Evolutionary conservation across 306 rosid species (phyloP).

Genomic region (Castanea crenata): DNA sequence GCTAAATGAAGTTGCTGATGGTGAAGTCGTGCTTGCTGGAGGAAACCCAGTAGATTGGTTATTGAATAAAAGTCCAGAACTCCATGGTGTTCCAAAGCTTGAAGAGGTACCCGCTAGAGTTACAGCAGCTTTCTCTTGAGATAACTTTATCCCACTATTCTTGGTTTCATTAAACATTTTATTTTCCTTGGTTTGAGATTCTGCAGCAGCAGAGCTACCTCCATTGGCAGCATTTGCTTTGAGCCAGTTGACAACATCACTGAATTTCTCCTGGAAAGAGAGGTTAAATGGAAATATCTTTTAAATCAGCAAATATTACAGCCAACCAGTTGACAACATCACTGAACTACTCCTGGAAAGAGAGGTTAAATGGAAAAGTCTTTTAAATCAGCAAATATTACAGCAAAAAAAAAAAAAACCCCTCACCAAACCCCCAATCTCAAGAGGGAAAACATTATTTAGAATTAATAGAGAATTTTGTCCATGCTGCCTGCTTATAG

Average conservation of each 20-base stretch:
- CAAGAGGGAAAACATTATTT: neutral
- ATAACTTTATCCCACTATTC: constrained; percentile 38
- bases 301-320: constrained; percentile 5
- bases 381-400: constrained; percentile 9
- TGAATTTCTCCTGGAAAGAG: constrained; percentile 74
- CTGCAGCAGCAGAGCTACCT: constrained; percentile 40
- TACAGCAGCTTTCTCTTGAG: constrained; percentile 47
- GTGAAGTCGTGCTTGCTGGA: neutral
- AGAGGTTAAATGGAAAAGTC: constrained; percentile 7
- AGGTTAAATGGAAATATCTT: constrained; percentile 11
- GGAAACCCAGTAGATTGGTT: constrained; percentile 27
- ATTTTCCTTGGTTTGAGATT: constrained; percentile 42
- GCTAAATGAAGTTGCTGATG: neutral
- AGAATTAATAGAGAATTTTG: neutral
- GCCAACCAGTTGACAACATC: constrained; percentile 44
- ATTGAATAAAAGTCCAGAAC: constrained; percentile 49
- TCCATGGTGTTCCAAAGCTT: constrained; percentile 49
- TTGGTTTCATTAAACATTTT: constrained; percentile 41
- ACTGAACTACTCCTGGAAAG: constrained; percentile 78
- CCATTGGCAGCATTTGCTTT: constrained; percentile 64
- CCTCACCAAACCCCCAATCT: neutral
- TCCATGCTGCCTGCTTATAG: neutral
- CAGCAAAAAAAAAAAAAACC: neutral
- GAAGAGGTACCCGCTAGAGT: constrained; percentile 39
- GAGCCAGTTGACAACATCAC: constrained; percentile 91